Percentiles rank a stretch among this genome's conserved stretches.
phyloP scores from a whole-genome alignment of 345 rosid genomes.

The Hibiscus syriacus region DNA sequence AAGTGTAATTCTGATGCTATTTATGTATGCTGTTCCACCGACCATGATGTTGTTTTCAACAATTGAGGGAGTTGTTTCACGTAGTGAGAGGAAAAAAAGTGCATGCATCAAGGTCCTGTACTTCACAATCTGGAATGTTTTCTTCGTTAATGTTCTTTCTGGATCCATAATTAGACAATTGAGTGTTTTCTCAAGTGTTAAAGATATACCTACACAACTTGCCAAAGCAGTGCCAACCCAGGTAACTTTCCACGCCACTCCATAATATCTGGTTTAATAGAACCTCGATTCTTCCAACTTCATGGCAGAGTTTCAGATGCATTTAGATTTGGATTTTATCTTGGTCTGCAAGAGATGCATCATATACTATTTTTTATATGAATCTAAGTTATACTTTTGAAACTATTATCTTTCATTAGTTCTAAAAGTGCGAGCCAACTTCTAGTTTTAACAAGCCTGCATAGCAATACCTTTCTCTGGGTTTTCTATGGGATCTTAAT shows the following conservation, averaged over 20 bases:
- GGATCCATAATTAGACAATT: slow-evolving; percentile 61
- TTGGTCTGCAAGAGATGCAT: background rate
- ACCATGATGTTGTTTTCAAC: slow-evolving; percentile 79
- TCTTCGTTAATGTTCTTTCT: slow-evolving; percentile 75
- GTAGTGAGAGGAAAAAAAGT: slow-evolving; percentile 74
- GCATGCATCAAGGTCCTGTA: slow-evolving; percentile 69
- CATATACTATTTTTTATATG: too few relatives aligned
- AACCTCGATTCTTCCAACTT: background rate
- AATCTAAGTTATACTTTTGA: too few relatives aligned
- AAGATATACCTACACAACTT: slow-evolving; percentile 54
- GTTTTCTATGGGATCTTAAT: background rate
- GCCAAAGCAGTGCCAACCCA: slow-evolving; percentile 76
- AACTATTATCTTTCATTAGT: too few relatives aligned
- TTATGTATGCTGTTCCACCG: slow-evolving; percentile 73
- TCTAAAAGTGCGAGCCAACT: background rate
- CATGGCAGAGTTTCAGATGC: background rate
- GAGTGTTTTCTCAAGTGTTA: slow-evolving; percentile 50
- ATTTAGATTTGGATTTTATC: background rate
- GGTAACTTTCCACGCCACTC: slow-evolving; percentile 30
- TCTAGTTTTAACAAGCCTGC: background rate
- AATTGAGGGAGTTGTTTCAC: slow-evolving; percentile 68
- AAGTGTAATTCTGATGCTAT: slow-evolving; percentile 72
- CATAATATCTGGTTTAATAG: background rate
- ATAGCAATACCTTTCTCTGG: background rate
- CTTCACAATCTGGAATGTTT: slow-evolving; percentile 96